Base-by-base conservation (phyloP, 208 protist genomes). In the Trypanosoma theileri region DNA sequence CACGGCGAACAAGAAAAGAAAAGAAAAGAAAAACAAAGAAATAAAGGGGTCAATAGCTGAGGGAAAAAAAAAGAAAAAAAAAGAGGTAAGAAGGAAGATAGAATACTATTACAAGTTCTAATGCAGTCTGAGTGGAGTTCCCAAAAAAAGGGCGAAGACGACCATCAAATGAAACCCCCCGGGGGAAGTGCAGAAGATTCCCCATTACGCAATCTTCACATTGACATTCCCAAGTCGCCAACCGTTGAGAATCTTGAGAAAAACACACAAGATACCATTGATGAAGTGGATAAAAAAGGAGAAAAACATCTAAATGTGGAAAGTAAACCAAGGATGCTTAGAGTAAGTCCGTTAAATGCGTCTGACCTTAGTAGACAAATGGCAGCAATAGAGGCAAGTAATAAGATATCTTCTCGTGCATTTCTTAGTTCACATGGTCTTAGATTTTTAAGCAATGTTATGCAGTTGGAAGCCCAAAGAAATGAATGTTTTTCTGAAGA, bases 371-470 rank as follows among this genome's bases (percentile, higher is more conserved):
- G 66, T 26, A 72, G 50, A 46, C 66, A 72, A 22, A 63, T 72
- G 7, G 66, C 58, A 13, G 58, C 50, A 13, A 26, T 58, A 22
- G 66, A 72, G 22, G 50, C 58, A 40, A 48, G 57, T 46, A 44
- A 72, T 42, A 65, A 66, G 59, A 64, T 72, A 65, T 72, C 66
- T 16, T 72, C 66, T 12, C 16, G 40, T 14, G 66, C 66, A n/a
- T 50, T 72, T 17, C 17, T 72, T 12, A 72, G 17, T 42, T 26
- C 46, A 21, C 54, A 28, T 31, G 35, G 50, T 44, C 53, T 42
- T n/a, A 40, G 54, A 28, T 64, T 59, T 19, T 44, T 69, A 61
- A 35, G 40, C 16, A 53, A 51, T 51, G 48, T 68, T 52, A 8
- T 53, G 22, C 56, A 17, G 4, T 24, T 63, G 10, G 60, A 66